These are phyloP conservation scores for Candida berthetii DNA, from an alignment of 805 yeast species.

Conservation along the genomic window DNA sequence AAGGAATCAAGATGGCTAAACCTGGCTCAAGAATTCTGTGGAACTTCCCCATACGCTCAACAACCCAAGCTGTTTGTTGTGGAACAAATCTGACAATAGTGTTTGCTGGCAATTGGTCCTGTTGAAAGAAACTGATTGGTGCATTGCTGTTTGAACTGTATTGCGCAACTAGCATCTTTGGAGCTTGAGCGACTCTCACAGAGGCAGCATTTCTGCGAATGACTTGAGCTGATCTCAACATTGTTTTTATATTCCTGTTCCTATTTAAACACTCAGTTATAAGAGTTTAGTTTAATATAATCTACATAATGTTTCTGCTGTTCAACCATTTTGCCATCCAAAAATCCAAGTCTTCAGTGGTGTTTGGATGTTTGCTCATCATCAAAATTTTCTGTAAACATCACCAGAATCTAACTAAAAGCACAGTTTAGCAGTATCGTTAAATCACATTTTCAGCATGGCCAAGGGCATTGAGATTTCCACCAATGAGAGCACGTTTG, in stretches of 20 bases:
- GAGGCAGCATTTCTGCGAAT: background rate
- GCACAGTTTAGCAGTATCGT: too few species aligned
- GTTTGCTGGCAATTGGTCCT: slow-evolving; percentile 63
- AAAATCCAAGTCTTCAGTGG: background rate
- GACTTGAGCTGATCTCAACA: background rate
- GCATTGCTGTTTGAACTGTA: slow-evolving; percentile 6
- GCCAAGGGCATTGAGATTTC: slow-evolving; percentile 58
- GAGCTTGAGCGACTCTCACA: background rate
- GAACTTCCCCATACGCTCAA: slow-evolving; percentile 87
- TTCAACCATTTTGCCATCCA: too few species aligned
- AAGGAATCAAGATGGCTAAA: slow-evolving; percentile 63
- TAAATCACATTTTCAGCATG: slow-evolving; percentile 29
- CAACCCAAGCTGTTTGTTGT: slow-evolving; percentile 88
- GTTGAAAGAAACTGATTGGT: slow-evolving; percentile 53
- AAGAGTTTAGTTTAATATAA: too few species aligned
- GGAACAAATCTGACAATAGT: slow-evolving; percentile 77
- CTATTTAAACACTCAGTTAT: too few species aligned
- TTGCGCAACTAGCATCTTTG: background rate
- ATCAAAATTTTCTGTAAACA: background rate
- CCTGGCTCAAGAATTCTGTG: slow-evolving; percentile 69
- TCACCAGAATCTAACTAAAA: too few species aligned
- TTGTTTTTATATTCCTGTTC: background rate
- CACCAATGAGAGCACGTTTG: slow-evolving; percentile 54
- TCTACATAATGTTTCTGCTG: too few species aligned
- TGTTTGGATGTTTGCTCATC: too few species aligned